Evolutionary conservation across 108 stramenopile species (phyloP), one percentile per base, ranked within the genome.

Genomic region (Skeletonema costatum): DNA sequence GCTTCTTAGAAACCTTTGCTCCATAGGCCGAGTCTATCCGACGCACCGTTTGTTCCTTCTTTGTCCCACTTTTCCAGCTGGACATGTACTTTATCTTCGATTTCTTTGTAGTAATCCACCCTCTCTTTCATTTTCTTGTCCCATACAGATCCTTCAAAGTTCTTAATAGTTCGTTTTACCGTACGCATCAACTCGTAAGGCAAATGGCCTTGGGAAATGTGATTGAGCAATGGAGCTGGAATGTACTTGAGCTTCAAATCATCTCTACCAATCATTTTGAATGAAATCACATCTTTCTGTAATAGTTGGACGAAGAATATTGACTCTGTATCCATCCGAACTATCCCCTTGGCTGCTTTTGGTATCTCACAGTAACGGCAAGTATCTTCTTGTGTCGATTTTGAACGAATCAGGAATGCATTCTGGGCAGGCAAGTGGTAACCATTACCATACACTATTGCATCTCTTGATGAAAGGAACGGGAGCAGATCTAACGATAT

Each of bases 91-190:
- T 74, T 74, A 35, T 72, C 60, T 50, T 76, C 70, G 13, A 76
- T 76, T 71, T 76, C 75, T 19, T 39, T 50, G 42, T 76, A 76
- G 31, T 71, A 76, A 14, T 12, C 70, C n/a, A 41, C 62, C 51
- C 75, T 71, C 46, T 76, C 70, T 62, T 59, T 17, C 16, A 76
- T 76, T 29, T 71, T 71, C 61, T 76, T 17, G n/a, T 76, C 70
- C 70, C 70, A 76, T 31, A 64, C 30, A 5, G 70, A 64, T 41
- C 75, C 70, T 25, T 71, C 75, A 35, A 71, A 76, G 61, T 71
- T 70, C 1, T 36, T 31, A 35, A 53, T 63, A 17, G 70, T 64
- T 7, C 60, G 38, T 60, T 61, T 71, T 9, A 56, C 25, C 3
- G 9, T 56, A 2, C 53, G 53, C 62, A 71, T 71, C 17, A 76